These are phyloP conservation scores for Raphanus sativus DNA, from an alignment of 345 rosid genomes.

Conservation along the genomic window DNA sequence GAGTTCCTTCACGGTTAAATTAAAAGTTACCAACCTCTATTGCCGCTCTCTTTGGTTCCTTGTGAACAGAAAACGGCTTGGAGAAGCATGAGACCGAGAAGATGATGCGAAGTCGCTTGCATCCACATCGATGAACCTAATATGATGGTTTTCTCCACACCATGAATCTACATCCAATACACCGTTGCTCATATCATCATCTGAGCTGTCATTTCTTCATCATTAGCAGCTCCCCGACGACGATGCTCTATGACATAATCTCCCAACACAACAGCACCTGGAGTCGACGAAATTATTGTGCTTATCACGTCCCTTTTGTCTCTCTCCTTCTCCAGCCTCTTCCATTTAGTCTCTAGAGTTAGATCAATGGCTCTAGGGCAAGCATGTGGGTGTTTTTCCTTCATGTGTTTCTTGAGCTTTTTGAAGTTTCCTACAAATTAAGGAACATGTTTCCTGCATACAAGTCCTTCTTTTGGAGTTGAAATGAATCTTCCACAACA, in stretches of 20 bases:
- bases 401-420: constrained; percentile 78
- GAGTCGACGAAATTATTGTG: constrained; percentile 68
- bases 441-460: constrained; percentile 75
- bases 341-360: constrained; percentile 68
- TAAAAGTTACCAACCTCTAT: constrained; percentile 40
- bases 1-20: not conserved
- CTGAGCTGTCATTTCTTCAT: constrained; percentile 55
- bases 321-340: constrained; percentile 64
- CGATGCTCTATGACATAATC: constrained; percentile 86
- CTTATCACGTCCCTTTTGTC: constrained; percentile 74
- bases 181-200: constrained; percentile 52
- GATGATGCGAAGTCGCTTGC: constrained; percentile 43
- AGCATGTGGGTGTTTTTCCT: constrained; percentile 70
- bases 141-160: constrained; percentile 37
- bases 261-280: constrained; percentile 78
- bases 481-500: constrained; percentile 67
- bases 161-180: constrained; percentile 46
- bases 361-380: constrained; percentile 81
- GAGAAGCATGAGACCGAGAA: constrained; percentile 42
- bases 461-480: constrained; percentile 69
- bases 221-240: constrained; percentile 39
- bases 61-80: constrained; percentile 39
- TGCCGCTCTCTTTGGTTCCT: constrained; percentile 53
- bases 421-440: constrained; percentile 61
- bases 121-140: constrained; percentile 46